A percentile compares a stretch with the other conserved stretches of the same genome.
Conservation (phyloP, 2,329 filamentous ascomycete species). For the Diplodia intermedia region DNA sequence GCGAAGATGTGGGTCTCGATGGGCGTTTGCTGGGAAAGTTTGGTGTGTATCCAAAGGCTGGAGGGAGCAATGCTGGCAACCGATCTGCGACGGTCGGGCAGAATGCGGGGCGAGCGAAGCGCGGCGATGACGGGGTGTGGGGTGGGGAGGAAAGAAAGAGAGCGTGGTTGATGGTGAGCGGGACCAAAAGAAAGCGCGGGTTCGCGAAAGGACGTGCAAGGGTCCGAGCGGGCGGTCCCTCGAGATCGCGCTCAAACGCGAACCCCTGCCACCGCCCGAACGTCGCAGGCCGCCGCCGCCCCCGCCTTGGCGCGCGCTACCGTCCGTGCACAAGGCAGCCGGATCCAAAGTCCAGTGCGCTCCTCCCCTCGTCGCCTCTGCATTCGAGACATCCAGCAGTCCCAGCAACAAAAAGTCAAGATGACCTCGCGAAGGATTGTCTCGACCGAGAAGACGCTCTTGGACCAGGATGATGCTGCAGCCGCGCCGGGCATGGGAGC, state of each 20-base stretch:
- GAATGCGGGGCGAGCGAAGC: neutral
- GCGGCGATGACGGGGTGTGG: neutral
- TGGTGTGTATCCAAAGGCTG: neutral
- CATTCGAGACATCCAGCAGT: slow-evolving; percentile 25
- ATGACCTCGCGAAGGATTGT: slow-evolving; percentile 77
- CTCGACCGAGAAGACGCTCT: slow-evolving; percentile 69
- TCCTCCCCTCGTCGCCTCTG: no score
- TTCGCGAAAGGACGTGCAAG: slow-evolving; percentile 22
- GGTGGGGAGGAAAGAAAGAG: neutral
- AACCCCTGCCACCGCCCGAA: slow-evolving; percentile 8
- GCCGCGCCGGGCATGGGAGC: slow-evolving; percentile 41
- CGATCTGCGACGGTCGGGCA: neutral
- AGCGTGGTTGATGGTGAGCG: neutral
- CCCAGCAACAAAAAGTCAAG: neutral
- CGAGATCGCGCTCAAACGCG: slow-evolving; percentile 1
- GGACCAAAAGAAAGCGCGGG: neutral
- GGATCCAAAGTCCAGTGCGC: neutral
- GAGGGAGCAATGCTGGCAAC: neutral
- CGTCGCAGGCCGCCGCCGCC: slow-evolving; percentile 4
- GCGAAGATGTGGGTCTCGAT: neutral
- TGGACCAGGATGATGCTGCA: slow-evolving; percentile 52
- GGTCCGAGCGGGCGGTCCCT: neutral
- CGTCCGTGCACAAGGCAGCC: slow-evolving; percentile 4
- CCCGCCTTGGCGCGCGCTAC: slow-evolving; percentile 8
- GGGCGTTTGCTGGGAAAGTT: neutral